Evolutionary conservation across 371 early-diverging fungal species (phyloP).

Genomic region (Actinomortierella ambigua): DNA sequence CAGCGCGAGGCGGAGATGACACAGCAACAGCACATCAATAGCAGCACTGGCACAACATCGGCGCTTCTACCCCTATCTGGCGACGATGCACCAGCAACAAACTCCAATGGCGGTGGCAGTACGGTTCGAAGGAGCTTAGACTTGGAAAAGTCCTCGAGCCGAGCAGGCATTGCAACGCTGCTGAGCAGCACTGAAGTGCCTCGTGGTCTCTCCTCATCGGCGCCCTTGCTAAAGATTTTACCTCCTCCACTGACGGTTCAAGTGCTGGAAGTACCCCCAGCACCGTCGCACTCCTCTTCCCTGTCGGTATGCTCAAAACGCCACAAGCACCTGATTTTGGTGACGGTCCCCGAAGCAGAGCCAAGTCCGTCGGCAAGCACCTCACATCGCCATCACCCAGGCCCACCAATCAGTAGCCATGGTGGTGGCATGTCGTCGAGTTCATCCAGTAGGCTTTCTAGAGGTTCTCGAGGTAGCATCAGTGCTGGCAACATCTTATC

Average conservation of each 20-base stretch:
- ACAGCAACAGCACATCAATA: slow-evolving; percentile 6
- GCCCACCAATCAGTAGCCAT: no score
- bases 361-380: slow-evolving; percentile 7
- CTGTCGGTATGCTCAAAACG: slow-evolving; percentile 37
- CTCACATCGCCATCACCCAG: no score
- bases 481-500: no score
- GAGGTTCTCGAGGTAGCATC: no score
- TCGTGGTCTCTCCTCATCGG: slow-evolving; percentile 33
- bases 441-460: no score
- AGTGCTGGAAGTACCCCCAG: slow-evolving; percentile 40
- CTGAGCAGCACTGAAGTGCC: slow-evolving; percentile 27
- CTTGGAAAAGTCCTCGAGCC: neutral
- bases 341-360: slow-evolving; percentile 42
- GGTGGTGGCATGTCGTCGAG: no score
- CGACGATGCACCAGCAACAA: no score
- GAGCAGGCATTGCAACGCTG: slow-evolving; percentile 42
- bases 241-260: slow-evolving; percentile 34
- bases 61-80: no score
- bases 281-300: slow-evolving; percentile 42
- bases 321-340: slow-evolving; percentile 34
- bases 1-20: slow-evolving; percentile 19
- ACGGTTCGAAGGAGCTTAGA: no score
- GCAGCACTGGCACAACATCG: no score
- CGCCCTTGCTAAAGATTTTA: slow-evolving; percentile 36
- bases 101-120: no score